Conservation (phyloP, 208 protist genomes). For the Leishmania arabica region DNA sequence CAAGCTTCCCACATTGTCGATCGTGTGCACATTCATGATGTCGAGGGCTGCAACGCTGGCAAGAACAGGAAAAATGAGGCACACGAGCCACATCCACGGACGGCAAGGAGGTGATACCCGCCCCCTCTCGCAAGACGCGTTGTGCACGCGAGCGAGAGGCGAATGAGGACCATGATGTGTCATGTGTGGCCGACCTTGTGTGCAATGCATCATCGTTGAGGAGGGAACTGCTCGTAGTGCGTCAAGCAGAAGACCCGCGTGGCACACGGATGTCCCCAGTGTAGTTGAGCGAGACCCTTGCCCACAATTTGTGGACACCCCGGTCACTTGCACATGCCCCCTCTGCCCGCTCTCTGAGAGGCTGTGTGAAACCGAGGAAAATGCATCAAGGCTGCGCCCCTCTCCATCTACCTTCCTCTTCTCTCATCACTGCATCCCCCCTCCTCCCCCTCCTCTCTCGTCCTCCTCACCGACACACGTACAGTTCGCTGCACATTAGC, state of each 20-base stretch:
- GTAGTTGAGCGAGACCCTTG: neutral
- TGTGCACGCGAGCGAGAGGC: neutral
- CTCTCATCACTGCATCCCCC: neutral
- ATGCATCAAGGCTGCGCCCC: neutral
- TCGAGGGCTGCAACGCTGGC: neutral
- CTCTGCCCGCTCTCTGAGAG: no score
- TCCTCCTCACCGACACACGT: neutral
- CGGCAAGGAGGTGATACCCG: neutral
- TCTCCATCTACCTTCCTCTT: neutral
- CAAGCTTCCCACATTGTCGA: neutral
- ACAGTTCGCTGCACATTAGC: neutral
- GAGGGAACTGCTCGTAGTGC: neutral
- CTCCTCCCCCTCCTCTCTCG: neutral
- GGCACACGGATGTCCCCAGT: neutral
- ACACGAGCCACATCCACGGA: neutral
- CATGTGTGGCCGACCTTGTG: neutral
- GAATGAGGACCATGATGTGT: neutral
- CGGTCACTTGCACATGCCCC: no score
- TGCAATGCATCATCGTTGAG: neutral
- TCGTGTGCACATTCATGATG: neutral
- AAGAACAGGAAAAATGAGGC: neutral
- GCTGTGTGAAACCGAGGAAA: neutral
- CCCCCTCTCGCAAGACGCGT: neutral
- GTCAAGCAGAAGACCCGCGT: neutral
- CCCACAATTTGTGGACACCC: neutral